Evolutionary conservation across 139 green algal species (phyloP).

Genomic region (Chlamydomonas incerta): DNA sequence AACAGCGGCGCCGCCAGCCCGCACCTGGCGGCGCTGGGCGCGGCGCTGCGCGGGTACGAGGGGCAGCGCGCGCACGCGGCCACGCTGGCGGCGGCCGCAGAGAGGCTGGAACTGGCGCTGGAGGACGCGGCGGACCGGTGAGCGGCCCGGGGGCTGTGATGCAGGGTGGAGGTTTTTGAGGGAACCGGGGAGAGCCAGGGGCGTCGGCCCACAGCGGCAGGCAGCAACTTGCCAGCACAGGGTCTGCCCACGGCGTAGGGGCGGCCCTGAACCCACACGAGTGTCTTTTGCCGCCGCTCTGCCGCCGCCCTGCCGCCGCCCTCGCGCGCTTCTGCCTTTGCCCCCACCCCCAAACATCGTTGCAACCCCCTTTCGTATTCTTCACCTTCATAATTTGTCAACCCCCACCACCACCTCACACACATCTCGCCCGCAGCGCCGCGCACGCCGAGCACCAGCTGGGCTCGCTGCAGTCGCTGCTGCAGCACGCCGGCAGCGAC

Average conservation of each 20-base stretch:
- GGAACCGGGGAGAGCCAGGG: background rate
- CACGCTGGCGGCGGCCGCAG: background rate
- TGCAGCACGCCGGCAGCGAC: background rate
- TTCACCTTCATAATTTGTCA: no score
- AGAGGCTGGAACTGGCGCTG: slow-evolving; percentile 35
- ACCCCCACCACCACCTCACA: no score
- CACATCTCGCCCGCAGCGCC: background rate
- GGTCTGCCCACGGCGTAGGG: no score
- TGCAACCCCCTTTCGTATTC: background rate
- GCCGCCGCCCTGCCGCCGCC: no score
- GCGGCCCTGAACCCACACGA: no score
- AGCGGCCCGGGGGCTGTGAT: background rate
- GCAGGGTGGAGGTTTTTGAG: background rate
- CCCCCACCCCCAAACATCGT: no score
- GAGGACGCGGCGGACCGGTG: slow-evolving; percentile 44
- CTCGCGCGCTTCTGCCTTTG: no score
- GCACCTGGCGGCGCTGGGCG: slow-evolving; percentile 41
- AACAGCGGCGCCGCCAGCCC: slow-evolving; percentile 23
- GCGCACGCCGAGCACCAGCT: slow-evolving; percentile 23
- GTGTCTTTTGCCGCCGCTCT: no score
- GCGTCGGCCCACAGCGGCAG: no score
- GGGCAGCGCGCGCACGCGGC: background rate
- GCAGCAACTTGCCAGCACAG: no score
- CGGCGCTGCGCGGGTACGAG: slow-evolving; percentile 43
- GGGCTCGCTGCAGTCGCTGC: background rate